Base-by-base conservation (phyloP, 352 stramenopile species). In the Globisporangium spinosum region DNA sequence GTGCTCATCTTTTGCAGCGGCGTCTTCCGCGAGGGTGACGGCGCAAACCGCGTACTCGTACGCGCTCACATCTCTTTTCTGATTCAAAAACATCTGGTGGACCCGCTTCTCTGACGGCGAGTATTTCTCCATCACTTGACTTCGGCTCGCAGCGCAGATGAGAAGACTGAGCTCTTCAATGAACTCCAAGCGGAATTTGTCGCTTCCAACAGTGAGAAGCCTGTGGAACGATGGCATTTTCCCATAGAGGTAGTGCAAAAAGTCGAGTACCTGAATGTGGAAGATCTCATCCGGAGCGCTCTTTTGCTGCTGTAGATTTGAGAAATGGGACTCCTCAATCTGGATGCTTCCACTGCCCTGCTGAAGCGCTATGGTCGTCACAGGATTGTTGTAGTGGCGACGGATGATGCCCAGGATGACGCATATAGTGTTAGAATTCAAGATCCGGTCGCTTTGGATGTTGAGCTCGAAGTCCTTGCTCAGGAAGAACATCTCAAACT, bases 381-480 rank as follows among this genome's bases (percentile, higher is more conserved):
- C 62, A 12, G 74, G 69, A 25, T 89, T 78, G 60, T 82, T 78
- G 57, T 86, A 93, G 38, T 87, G 72, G 1, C 83, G 83, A 1
- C 85, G 79, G 54, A 91, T 62, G 15, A 86, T 59, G 17, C 73
- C 67, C 27, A 93, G 67, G 25, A 93, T 80, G 15, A 91, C 83
- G 25, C 61, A 74, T 38, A 83, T 47, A 22, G 91, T 82, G 61
- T 67, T 80, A 20, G 67, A 64, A 58, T 91, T 93, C 23, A 78
- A 58, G 6, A 93, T 59, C 20, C 69, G 77, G 65, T 91, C 79
- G 38, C 71, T 70, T 22, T 81, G 71, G 15, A 93, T 77, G 55
- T 93, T 91, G 10, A 86, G 61, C 65, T 80, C 78, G 65, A 93
- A 93, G 58, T 93, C 85, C 38, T 91, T 89, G 32, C 62, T 71